These are phyloP conservation scores for Teratosphaeria pseudoeucalypti DNA, from an alignment of 2,329 filamentous ascomycete species.

Conservation along the genomic window DNA sequence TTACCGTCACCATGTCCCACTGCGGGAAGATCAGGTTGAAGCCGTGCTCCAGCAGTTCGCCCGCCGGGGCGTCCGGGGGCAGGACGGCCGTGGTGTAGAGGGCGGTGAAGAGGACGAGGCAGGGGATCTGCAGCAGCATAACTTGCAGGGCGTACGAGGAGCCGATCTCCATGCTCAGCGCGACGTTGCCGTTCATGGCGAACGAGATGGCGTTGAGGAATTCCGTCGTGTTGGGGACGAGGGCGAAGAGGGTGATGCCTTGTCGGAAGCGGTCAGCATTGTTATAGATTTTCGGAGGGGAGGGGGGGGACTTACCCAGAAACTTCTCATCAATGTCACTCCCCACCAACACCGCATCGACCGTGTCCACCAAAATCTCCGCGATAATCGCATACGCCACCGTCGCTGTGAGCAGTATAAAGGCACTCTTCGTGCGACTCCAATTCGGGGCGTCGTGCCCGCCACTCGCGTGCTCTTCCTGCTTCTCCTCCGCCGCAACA, in stretches of 20 bases:
- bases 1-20: conserved; percentile 98
- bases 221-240: conserved; percentile 96
- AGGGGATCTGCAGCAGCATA: conserved; percentile 86
- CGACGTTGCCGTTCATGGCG: conserved; percentile 99
- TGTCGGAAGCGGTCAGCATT: background rate
- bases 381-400: conserved; percentile 92
- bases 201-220: conserved; percentile 99
- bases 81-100: conserved; percentile 52
- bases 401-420: conserved; percentile 82
- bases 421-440: conserved; percentile 80
- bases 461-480: conserved; percentile 32
- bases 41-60: conserved; percentile 46
- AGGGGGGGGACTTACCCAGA: conserved; percentile 44
- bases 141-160: conserved; percentile 95
- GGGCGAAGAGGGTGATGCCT: conserved; percentile 77
- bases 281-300: background rate
- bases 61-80: conserved; percentile 29
- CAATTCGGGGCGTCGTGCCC: conserved; percentile 98
- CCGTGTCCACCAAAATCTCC: conserved; percentile 91
- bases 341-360: conserved; percentile 76
- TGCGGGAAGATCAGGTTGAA: conserved; percentile 91
- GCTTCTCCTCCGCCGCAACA: conserved; percentile 26
- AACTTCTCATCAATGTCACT: conserved; percentile 93
- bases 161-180: conserved; percentile 96
- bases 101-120: conserved; percentile 82